Base-by-base conservation (phyloP, 2,329 filamentous ascomycete species). In the Epichloe typhina region DNA sequence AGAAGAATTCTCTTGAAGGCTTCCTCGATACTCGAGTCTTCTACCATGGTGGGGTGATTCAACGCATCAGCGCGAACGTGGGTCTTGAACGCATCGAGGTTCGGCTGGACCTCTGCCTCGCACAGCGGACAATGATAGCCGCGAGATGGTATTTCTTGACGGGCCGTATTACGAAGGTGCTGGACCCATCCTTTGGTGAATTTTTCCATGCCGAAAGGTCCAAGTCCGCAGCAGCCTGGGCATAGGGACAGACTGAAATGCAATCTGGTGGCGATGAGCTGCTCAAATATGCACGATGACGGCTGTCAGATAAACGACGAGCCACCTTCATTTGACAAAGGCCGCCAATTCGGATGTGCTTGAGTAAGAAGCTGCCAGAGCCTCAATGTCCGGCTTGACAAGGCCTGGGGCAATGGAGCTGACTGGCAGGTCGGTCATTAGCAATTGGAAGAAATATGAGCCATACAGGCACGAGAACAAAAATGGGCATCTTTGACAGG, bases 21-120 rank as follows among this genome's bases (percentile, higher is more conserved):
- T 39, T 57, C 50, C n/a, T 58, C 54, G 11, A 64, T 58, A n/a
- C 56, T 60, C 2, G 56, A 44, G 5, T 65, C 59, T 2, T 54
- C 56, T 4, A 52, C 51, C 17, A 62, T 56, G 31, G 36, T 53
- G 4, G 54, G 43, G 17, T 63, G 60, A 5, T 54, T 57, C 2
- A 50, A 17, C 6, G 38, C 23, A 17, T 62, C 52, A 1, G 46
- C 50, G 2, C 50, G 52, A 36, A 61, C 53, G 35, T 67, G 64
- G 1, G 52, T 48, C 13, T 53, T 57, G 52, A 66, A 66, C 3
- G 54, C 55, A 11, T 61, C 57, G 6, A 65, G 38, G 6, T 56
- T 56, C 1, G 56, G 52, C 21, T 56, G 53, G 9, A 64, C 46
- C 4, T 63, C 59, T 26, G 50, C 42, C 1, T 56, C 52, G 21